Base-by-base conservation (phyloP, 345 rosid genomes). In the Gossypium thurberi region DNA sequence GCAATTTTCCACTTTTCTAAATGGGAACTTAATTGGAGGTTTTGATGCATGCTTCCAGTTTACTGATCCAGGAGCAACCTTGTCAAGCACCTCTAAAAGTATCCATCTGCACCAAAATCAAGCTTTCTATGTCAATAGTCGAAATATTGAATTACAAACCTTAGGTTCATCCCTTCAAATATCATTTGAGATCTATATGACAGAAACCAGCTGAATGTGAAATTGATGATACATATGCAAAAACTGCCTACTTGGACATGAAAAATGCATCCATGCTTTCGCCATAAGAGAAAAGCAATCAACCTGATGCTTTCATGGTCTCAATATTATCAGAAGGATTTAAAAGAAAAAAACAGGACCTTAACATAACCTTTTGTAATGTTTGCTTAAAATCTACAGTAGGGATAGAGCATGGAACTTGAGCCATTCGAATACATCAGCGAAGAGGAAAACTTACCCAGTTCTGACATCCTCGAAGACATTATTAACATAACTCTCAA, bases 1-100 rank as follows among this genome's bases (percentile, higher is more conserved):
- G 84, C 96, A 92, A 78, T 94, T 94, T 77, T 94, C 99, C 53
- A 94, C 94, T 82, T 90, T 92, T 83, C 94, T 88, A 65, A 94
- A 90, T 10, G 97, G 98, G 95, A 92, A 92, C 86, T 90, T 94
- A 50, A 94, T 90, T 0, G 97, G 98, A 63, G 98, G 99, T 78
- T 84, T 94, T 5, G 97, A 81, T 68, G 99, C 90, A 11, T 90
- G 92, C 86, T 86, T 94, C 98, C 98, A 95, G 85, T 88, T 87
- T 28, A 90, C 98, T 51, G 89, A 90, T 43, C 96, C 97, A 12
- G 98, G 88, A 37, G 82, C 76, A 76, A 95, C 75, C 80, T 90
- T 94, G 75, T 92, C 99, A 65, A 92, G 96, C 80, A 92, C 98
- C 85, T 95, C 96, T 46, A 95, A 77, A 75, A 92, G 96, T 57